A percentile compares a stretch with the other conserved stretches of the same genome.
Conservation (phyloP, 2,329 filamentous ascomycete species). For the Aureobasidium lini region DNA sequence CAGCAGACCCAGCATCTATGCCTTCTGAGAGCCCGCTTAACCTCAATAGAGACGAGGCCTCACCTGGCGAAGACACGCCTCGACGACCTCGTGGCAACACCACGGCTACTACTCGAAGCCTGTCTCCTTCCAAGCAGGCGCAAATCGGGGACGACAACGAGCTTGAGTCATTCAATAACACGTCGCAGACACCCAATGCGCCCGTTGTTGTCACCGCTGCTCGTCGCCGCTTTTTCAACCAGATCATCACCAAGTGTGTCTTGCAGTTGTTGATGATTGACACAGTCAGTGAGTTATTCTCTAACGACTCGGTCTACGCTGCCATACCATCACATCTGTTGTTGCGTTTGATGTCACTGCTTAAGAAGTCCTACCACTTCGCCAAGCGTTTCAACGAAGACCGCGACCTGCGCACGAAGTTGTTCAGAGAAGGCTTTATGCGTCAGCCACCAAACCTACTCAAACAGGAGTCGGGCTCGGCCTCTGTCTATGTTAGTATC, state of each 20-base stretch:
- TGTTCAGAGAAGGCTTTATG: constrained; percentile 99
- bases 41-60: constrained; percentile 29
- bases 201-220: constrained; percentile 89
- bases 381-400: constrained; percentile 97
- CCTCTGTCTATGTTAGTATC: constrained; percentile 91
- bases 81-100: constrained; percentile 6
- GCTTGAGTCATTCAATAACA: constrained; percentile 82
- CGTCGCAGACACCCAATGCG: constrained; percentile 80
- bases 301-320: constrained; percentile 88
- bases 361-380: constrained; percentile 96
- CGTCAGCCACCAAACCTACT: constrained; percentile 96
- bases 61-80: neutral
- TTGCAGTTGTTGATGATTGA: constrained; percentile 98
- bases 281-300: constrained; percentile 97
- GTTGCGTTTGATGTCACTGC: constrained; percentile 80
- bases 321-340: constrained; percentile 88
- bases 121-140: constrained; percentile 5
- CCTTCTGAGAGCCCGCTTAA: constrained; percentile 36
- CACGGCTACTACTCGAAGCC: neutral
- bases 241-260: constrained; percentile 97
- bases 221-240: constrained; percentile 92
- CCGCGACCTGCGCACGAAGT: constrained; percentile 84
- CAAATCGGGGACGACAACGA: constrained; percentile 26
- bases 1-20: constrained; percentile 24
- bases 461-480: constrained; percentile 90